Conservation (phyloP, 495 filamentous ascomycete species). For the Lasiosphaeria miniovina region DNA sequence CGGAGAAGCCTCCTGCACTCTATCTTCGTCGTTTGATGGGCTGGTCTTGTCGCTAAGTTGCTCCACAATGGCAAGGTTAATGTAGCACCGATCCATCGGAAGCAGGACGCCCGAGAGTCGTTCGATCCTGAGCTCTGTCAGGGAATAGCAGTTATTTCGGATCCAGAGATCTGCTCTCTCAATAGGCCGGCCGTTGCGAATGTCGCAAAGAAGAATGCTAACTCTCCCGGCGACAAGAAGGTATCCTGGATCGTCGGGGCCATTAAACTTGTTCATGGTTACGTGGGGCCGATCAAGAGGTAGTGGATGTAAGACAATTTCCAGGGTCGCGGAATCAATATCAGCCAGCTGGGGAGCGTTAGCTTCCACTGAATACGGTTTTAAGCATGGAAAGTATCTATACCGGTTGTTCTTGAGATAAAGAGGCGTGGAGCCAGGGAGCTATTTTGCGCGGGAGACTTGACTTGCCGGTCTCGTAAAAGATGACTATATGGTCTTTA, state of each 20-base stretch:
- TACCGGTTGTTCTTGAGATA: conserved; percentile 1
- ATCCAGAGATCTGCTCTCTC: conserved; percentile 24
- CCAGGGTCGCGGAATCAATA: conserved; percentile 10
- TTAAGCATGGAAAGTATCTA: too few relatives aligned
- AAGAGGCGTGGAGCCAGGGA: too few relatives aligned
- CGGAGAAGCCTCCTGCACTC: conserved; percentile 16
- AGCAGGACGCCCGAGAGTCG: conserved; percentile 35
- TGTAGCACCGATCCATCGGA: conserved; percentile 36
- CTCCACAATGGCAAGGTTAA: conserved; percentile 32
- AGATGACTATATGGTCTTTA: conserved; percentile 6
- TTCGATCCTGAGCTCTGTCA: conserved; percentile 28
- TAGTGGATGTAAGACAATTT: background rate
- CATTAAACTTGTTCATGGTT: too few relatives aligned
- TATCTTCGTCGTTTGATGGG: conserved; percentile 9
- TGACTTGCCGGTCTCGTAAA: conserved; percentile 11
- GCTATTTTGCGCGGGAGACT: too few relatives aligned
- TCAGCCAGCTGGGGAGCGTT: background rate
- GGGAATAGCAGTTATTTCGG: conserved; percentile 16
- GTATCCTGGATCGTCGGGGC: background rate
- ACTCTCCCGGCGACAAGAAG: conserved; percentile 5
- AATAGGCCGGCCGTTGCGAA: conserved; percentile 14
- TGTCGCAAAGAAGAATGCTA: conserved; percentile 2
- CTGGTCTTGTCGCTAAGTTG: conserved; percentile 5
- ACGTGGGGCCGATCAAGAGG: too few relatives aligned
- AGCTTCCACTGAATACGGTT: too few relatives aligned